Evolutionary conservation across 805 yeast species (phyloP), one percentile per base, ranked within the genome.

Genomic region (Metschnikowia sp.): DNA sequence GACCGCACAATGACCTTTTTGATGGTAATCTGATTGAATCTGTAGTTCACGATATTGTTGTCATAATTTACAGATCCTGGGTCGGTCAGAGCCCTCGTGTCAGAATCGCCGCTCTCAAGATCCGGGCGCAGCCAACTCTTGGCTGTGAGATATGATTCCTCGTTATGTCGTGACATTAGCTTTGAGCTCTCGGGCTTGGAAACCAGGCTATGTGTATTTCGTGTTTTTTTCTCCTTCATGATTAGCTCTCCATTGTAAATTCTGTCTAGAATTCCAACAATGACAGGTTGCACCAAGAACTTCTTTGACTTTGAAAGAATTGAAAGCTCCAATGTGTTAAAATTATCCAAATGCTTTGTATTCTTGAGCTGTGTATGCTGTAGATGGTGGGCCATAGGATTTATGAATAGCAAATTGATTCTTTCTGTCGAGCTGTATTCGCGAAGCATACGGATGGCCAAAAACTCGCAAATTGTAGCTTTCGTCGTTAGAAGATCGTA

Each of bases 241-340:
- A 66, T 74, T 26, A 79, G 63, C 30, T 76, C 77, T 0, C 84
- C 84, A 48, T 73, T 72, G 70, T 81, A 79, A 32, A 79, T 70
- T 41, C 76, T 72, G 42, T 74, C 73, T 34, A 79, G 54, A 7
- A 77, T 71, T 30, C 73, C 69, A 5, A 72, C 68, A 2, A 79
- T 70, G 5, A 76, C 69, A 1, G 83, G 83, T 56, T 78, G 82
- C 3, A 81, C 72, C 40, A 79, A 61, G 49, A 79, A 72, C 52
- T 66, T 65, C 54, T 79, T 79, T 2, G 83, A 76, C 47, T 75
- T 76, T n/a, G 80, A 70, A 36, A 76, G 68, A 40, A 79, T 74
- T 8, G 80, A 75, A 42, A 79, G 62, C 55, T 79, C 84, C 36
- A 79, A 58, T 0, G 82, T 75, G 40, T 52, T 81, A 64, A 63